Conservation (phyloP, 495 filamentous ascomycete species). For the Aspergillus saccharolyticus region DNA sequence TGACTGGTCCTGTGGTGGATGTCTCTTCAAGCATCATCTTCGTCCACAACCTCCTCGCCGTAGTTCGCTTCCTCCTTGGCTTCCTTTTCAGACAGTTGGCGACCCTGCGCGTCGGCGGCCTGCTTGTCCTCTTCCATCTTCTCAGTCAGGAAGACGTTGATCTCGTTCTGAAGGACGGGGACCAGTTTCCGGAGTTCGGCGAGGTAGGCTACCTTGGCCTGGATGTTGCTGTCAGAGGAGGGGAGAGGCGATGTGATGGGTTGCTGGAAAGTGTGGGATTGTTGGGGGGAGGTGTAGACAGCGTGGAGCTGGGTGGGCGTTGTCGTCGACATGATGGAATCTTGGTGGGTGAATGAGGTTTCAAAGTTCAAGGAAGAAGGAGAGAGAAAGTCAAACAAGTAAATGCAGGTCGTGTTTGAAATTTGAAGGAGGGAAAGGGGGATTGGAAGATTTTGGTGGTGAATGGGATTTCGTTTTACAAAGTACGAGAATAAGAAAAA, state of each 20-base stretch:
- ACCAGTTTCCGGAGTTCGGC: constrained; percentile 56
- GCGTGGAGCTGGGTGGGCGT: constrained; percentile 36
- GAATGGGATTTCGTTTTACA: too few species aligned
- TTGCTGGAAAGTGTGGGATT: constrained; percentile 40
- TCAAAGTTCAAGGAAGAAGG: too few species aligned
- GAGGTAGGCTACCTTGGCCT: constrained; percentile 63
- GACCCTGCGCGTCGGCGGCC: constrained; percentile 30
- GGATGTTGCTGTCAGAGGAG: constrained; percentile 28
- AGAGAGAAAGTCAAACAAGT: too few species aligned
- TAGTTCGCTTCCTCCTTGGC: constrained; percentile 79
- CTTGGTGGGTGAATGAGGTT: not conserved
- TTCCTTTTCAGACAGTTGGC: constrained; percentile 50
- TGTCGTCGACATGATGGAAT: not conserved
- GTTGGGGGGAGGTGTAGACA: constrained; percentile 52
- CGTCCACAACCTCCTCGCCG: constrained; percentile 68
- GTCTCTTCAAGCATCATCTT: constrained; percentile 46
- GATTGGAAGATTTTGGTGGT: too few species aligned
- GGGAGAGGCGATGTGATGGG: constrained; percentile 29
- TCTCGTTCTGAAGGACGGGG: constrained; percentile 57
- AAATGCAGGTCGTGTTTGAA: too few species aligned
- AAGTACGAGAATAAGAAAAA: too few species aligned
- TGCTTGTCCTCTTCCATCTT: constrained; percentile 88
- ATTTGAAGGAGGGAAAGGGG: too few species aligned
- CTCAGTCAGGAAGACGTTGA: constrained; percentile 79
- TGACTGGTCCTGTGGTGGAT: too few species aligned